Percentiles rank a stretch among this genome's conserved stretches.
Evolutionary conservation across 176 grass and related monocot genomes (phyloP).

Genomic region (Luzula sylvatica): DNA sequence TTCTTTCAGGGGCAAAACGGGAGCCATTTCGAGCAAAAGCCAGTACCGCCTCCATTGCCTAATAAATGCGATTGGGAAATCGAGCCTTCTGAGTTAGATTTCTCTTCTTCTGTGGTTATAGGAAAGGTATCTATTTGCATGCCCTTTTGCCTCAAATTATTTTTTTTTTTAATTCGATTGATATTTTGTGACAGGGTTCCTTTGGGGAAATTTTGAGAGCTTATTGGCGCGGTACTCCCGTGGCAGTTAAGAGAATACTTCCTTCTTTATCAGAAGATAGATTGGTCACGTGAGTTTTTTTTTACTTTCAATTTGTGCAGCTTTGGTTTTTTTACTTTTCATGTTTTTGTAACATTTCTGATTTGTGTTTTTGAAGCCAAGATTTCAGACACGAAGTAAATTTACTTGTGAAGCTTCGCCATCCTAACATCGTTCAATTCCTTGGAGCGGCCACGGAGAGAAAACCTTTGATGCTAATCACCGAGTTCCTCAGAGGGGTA

Average conservation of each 20-base stretch:
- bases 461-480: constrained; percentile 93
- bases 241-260: constrained; percentile 98
- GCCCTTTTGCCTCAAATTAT: not conserved
- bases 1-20: constrained; percentile 79
- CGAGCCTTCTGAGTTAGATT: constrained; percentile 86
- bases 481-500: constrained; percentile 91
- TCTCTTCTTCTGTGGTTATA: constrained; percentile 49
- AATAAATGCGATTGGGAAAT: constrained; percentile 99
- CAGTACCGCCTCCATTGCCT: constrained; percentile 88
- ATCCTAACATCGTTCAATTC: constrained; percentile 99
- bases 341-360: not conserved
- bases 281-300: constrained; percentile 72
- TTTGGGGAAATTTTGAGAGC: constrained; percentile 99
- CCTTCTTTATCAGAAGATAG: constrained; percentile 94
- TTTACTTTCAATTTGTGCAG: constrained; percentile 7
- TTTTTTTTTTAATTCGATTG: constrained; percentile 3
- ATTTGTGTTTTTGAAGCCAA: constrained; percentile 33
- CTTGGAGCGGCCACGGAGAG: constrained; percentile 98
- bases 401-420: constrained; percentile 88
- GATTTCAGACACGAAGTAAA: constrained; percentile 99
- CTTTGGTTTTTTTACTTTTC: constrained; percentile 1
- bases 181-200: constrained; percentile 56
- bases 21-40: constrained; percentile 97
- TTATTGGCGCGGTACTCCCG: constrained; percentile 96
- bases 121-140: constrained; percentile 55